Evolutionary conservation across 2,329 filamentous ascomycete genomes (phyloP), one percentile per base, ranked within the genome.

Genomic region (Fusarium sp.): DNA sequence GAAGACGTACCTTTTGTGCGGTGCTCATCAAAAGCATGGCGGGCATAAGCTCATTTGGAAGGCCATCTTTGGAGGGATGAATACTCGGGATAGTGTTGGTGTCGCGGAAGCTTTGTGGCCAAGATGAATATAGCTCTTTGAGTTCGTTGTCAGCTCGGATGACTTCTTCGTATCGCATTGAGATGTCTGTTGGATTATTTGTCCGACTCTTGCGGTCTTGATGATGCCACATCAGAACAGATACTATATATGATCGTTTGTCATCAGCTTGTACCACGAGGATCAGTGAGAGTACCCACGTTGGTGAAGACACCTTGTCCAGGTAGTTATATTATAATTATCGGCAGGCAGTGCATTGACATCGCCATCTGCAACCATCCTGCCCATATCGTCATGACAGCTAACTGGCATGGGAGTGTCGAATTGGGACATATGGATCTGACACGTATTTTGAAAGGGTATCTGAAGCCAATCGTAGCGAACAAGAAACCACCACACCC

Each of bases 401-500:
- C 42, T 61, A 1, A 14, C 6, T 0, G 57, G 53, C 7, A 58
- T 42, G 0, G 32, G 22, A 1, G 53, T 61, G 12, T 47, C 57
- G 14, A 61, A 61, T 18, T 61, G 53, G 0, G 53, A 18, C 1
- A 12, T 25, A 6, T 58, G 42, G 12, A 61, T 58, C 6, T 61
- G 57, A 16, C 57, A 61, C 2, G 53, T 61, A 14, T 61, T 61
- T 7, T 61, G 57, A 6, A 42, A 61, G 3, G 57, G 27, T 5
- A 61, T 61, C 5, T 61, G 53, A 9, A 61, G 14, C 57, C 57
- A 61, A n/a, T 58, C 57, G 10, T 61, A 61, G 4, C 57, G 57
- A 3, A 58, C 57, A 2, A 61, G 57, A 22, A 61, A 61, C 57
- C 53, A 61, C 57, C 57, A 61, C 0, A 61, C 11, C 6, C 42